Base-by-base conservation (phyloP, 768 basidiomycete genomes). In the Serendipita sp. region DNA sequence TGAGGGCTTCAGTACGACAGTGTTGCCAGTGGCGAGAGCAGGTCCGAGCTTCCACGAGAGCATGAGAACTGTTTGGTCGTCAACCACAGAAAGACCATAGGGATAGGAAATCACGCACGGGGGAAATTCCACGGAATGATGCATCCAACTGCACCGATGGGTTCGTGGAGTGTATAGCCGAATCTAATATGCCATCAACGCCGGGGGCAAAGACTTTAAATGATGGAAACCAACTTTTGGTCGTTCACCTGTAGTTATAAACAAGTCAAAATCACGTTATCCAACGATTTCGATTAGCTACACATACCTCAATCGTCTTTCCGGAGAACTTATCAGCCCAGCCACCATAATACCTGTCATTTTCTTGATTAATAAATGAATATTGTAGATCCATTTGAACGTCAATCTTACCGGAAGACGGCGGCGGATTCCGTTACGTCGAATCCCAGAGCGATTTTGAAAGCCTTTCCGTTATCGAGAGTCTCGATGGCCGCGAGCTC, bases 291-390 rank as follows among this genome's bases (percentile, higher is more conserved):
- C 23, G 23, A 23, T 23, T 23, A 23, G 23, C 23, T 23, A 23
- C 23, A 23, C 23, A 23, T 23, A 23, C 23, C 23, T 23, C 23
- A 23, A 23, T 13, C 45, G 52, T 54, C 82, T 94, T 84, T 23
- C 96, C 95, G 30, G 80, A 76, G 62, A 96, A 85, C 76, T 97
- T 98, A 77, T 97, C 94, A 7, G 91, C 90, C 88, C 89, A 94
- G 28, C 94, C 94, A 44, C 91, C 94, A 72, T 93, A 96, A 76
- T 97, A 96, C 60, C 76, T 68, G 67, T 72, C 71, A n/a, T 23
- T 23, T 23, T 23, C 23, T 23, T 23, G 23, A 23, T 23, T 23
- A 63, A 65, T 36, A 67, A 64, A 11, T 70, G 70, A 32, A 68
- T 60, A 54, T 73, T 23, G 23, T 23, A 23, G 23, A 23, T 23